Evolutionary conservation across 495 filamentous ascomycete species (phyloP), one percentile per base, ranked within the genome.

Genomic region (Tuber indicum): DNA sequence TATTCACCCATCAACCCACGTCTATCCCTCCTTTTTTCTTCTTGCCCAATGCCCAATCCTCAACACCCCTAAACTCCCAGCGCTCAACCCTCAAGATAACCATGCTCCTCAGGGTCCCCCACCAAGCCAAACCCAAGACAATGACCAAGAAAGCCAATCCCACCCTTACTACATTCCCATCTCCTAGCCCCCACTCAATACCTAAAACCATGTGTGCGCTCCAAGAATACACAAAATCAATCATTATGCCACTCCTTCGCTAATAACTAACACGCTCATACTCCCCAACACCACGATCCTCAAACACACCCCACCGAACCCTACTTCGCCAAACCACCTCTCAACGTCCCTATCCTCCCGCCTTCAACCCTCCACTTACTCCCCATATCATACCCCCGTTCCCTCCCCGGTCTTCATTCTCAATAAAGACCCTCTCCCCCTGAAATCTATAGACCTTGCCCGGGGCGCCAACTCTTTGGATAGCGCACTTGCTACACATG

Each of bases 391-490:
- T 84, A 78, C 47, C 83, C 75, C 42, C 78, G 73, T 26, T 85
- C 45, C 72, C 75, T 23, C 76, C 76, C 4, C 58, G 74, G 3
- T 75, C 77, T 32, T 76, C 80, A 36, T 75, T 70, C 69, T 77
- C 73, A 45, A 85, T 86, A 77, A 90, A 89, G 26, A 91, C 90
- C 21, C 84, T 85, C 83, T 88, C 88, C 17, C 87, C 90, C 84
- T 92, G 90, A 26, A 93, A 86, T 5, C 90, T 86, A 84, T 93
- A 94, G 1, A 94, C 90, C 81, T 94, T 91, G 19, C 92, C 92
- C 0, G 92, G 92, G 2, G 92, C 76, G 92, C 84, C 14, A 94
- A 85, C 80, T 94, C 94, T 19, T 88, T 85, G 39, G 87, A 88
- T 75, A 88, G 85, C 92, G 94, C 93, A 77, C 88, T 88, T 0